Base-by-base conservation (phyloP, 2,329 filamentous ascomycete species). In the Neurospora sp. region DNA sequence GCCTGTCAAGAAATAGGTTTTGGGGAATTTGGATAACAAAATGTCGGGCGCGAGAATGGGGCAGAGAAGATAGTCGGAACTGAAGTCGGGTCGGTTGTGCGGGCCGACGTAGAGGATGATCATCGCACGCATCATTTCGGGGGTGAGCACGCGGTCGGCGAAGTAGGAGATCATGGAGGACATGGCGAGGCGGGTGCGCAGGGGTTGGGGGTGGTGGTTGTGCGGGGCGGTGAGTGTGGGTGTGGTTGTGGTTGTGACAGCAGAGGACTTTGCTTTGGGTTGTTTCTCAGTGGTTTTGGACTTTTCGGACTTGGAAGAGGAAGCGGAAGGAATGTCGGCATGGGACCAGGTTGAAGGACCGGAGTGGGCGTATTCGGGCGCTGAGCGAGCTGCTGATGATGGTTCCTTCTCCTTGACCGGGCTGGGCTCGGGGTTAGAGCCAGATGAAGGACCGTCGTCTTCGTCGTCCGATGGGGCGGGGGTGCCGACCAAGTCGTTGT, bases 91-190 rank as follows among this genome's bases (percentile, higher is more conserved):
- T 0, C 94, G 90, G 79, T 96, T 93, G 78, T 97, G 92, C 0
- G 94, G 93, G 0, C 96, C 96, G 69, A 99, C 92, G 79, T 99
- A 99, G 4, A 99, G 85, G 74, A 99, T 97, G 74, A 99, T 97
- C 94, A 99, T 98, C 73, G 94, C 93, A 39, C 96, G 91, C 91
- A 98, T 97, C 93, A 98, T 97, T 80, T 99, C 96, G 0, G 96
- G 95, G 0, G 93, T 95, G 15, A 99, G 85, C 38, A 99, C 92
- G 38, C 96, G 91, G 79, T 99, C 96, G 79, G 97, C 96, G 80
- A 97, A 97, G 81, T 98, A 98, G 0, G 95, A 97, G 42, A 99
- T 96, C 89, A 97, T 97, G n/a, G 91, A 95, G 0, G 93, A 94
- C 78, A 95, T 97, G 17, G 95, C 94, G 10, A 99, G 86, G n/a